Percentiles rank a stretch among this genome's conserved stretches.
phyloP scores from a whole-genome alignment of 129 eudicot species.

The Chrysanthemum seticuspe region DNA sequence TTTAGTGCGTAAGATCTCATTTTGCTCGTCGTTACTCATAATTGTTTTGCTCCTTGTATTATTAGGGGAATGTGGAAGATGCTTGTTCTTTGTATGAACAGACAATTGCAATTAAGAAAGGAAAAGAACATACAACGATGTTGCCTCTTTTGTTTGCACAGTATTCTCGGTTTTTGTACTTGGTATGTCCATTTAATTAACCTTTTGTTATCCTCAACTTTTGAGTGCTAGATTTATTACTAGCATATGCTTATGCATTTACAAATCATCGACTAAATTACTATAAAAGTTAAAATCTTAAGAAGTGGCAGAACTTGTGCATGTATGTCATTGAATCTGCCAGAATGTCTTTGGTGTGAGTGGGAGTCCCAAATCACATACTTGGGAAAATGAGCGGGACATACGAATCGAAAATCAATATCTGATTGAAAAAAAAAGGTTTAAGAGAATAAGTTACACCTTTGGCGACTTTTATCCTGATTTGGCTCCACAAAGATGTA shows the following conservation, averaged over 20 bases:
- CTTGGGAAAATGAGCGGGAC: no score
- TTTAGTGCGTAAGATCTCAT: background rate
- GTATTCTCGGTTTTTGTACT: slow-evolving; percentile 71
- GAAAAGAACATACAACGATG: slow-evolving; percentile 91
- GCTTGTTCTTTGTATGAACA: slow-evolving; percentile 90
- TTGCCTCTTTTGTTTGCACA: slow-evolving; percentile 83
- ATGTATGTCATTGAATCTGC: background rate
- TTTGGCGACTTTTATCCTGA: no score
- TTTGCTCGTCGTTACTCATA: slow-evolving; percentile 7
- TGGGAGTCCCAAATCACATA: no score
- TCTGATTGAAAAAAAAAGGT: no score
- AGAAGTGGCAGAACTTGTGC: background rate
- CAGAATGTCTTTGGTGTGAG: no score
- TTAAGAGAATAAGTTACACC: no score
- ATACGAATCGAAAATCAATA: no score
- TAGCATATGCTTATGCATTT: no score
- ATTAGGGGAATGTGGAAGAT: slow-evolving; percentile 81
- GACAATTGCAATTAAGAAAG: slow-evolving; percentile 90
- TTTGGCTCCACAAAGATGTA: no score
- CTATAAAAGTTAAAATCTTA: background rate
- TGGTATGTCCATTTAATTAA: slow-evolving; percentile 48
- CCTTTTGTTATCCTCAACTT: background rate
- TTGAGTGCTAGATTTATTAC: background rate
- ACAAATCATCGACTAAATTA: background rate
- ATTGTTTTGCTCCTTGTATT: slow-evolving; percentile 14